These are phyloP conservation scores for Candida sp. DNA, from an alignment of 1,139 yeast species.

Conservation along the genomic window DNA sequence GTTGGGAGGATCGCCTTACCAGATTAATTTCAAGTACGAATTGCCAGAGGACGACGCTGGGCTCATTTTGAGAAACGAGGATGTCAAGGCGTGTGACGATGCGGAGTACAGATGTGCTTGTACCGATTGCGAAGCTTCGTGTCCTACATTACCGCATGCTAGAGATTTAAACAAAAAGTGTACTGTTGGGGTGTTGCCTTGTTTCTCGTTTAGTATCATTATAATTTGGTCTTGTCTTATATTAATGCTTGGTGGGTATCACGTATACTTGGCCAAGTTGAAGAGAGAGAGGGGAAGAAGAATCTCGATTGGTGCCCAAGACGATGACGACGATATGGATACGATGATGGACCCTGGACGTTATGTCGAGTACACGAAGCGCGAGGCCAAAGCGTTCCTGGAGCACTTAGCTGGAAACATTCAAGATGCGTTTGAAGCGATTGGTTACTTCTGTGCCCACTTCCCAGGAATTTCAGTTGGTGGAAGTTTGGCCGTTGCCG, in stretches of 20 bases:
- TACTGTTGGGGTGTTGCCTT: conserved; percentile 66
- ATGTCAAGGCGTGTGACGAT: conserved; percentile 63
- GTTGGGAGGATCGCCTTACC: conserved; percentile 96
- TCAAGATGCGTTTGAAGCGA: conserved; percentile 38
- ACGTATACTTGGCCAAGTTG: conserved; percentile 31
- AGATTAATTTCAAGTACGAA: conserved; percentile 74
- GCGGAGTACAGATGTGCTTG: conserved; percentile 82
- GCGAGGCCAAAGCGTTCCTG: conserved; percentile 14
- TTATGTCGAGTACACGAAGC: conserved; percentile 16
- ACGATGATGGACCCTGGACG: conserved; percentile 20
- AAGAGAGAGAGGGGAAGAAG: conserved; percentile 12
- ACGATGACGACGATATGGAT: conserved; percentile 20
- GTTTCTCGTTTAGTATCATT: conserved; percentile 70
- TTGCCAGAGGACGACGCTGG: conserved; percentile 21
- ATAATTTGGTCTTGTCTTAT: conserved; percentile 48
- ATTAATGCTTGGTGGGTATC: conserved; percentile 41
- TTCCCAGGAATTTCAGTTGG: conserved; percentile 62
- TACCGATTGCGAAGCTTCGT: conserved; percentile 82
- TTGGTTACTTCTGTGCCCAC: conserved; percentile 60
- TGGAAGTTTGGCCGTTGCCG: conserved; percentile 44
- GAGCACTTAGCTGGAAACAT: conserved; percentile 19
- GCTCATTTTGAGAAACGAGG: conserved; percentile 28
- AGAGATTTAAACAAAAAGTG: conserved; percentile 44
- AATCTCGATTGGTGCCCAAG: conserved; percentile 9
- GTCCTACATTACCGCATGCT: conserved; percentile 67